These are phyloP conservation scores for Coemansia sp. DNA, from an alignment of 192 early-diverging fungal species.

Conservation along the genomic window DNA sequence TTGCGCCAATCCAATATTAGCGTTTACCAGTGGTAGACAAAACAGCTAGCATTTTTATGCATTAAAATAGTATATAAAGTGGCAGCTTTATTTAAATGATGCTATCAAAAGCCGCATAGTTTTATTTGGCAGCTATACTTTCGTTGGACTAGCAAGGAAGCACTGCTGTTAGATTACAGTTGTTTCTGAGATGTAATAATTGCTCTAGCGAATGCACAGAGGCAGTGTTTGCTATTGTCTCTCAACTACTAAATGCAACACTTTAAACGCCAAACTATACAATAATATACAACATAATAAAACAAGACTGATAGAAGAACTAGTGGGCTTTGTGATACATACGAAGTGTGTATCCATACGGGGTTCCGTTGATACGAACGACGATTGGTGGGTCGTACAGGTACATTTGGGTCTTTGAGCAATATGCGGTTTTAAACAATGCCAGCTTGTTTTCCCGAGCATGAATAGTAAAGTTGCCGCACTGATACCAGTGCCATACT, in stretches of 20 bases:
- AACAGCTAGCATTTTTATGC: no score
- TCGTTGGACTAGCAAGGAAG: neutral
- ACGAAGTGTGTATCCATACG: neutral
- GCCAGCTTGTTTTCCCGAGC: slow-evolving; percentile 5
- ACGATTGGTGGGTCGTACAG: slow-evolving; percentile 4
- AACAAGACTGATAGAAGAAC: neutral
- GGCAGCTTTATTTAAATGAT: no score
- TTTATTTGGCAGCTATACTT: neutral
- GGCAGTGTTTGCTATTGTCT: neutral
- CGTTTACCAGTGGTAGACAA: no score
- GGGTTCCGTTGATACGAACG: neutral
- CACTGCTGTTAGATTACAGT: neutral
- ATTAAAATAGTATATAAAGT: no score
- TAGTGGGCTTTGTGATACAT: slow-evolving; percentile 7
- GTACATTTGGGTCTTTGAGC: neutral
- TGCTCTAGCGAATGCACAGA: neutral
- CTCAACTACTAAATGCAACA: neutral
- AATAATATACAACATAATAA: neutral
- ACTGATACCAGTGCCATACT: slow-evolving; percentile 3
- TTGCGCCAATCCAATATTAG: no score
- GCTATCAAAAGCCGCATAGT: no score
- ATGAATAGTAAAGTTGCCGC: slow-evolving; percentile 10
- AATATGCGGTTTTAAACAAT: neutral
- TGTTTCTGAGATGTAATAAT: neutral
- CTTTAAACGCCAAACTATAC: neutral